Evolutionary conservation across 2,329 filamentous ascomycete species (phyloP).

Genomic region (Hymenoscyphus fructigenus): DNA sequence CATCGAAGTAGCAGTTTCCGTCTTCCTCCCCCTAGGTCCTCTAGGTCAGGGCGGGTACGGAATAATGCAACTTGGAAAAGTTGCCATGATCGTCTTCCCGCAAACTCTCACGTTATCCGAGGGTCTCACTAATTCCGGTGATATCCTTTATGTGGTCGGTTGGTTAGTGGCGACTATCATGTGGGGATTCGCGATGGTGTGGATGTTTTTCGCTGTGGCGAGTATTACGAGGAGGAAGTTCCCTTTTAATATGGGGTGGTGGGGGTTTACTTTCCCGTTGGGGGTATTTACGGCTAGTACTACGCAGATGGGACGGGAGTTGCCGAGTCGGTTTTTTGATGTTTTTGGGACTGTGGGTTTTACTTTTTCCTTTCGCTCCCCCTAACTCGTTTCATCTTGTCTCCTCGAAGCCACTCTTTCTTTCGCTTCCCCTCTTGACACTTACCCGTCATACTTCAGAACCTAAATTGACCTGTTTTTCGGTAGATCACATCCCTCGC

Average conservation of each 20-base stretch:
- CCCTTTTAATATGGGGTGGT: conserved; percentile 64
- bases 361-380: conserved; percentile 26
- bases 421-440: no score
- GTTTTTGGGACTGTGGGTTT: conserved; percentile 51
- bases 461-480: background rate
- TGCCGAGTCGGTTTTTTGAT: conserved; percentile 55
- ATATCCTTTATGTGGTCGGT: conserved; percentile 59
- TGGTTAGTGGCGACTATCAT: conserved; percentile 52
- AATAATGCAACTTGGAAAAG: conserved; percentile 43
- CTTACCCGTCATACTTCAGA: background rate
- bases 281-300: conserved; percentile 55
- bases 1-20: conserved; percentile 65
- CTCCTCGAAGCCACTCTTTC: background rate
- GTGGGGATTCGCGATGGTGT: conserved; percentile 56
- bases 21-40: conserved; percentile 66
- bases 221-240: conserved; percentile 47
- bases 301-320: conserved; percentile 47
- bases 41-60: conserved; percentile 65
- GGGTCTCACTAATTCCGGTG: conserved; percentile 43
- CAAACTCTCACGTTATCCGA: conserved; percentile 36
- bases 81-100: conserved; percentile 45
- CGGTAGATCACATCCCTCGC: conserved; percentile 47
- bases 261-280: conserved; percentile 59
- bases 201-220: conserved; percentile 54
- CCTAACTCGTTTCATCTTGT: background rate